These are phyloP conservation scores for Ceratobasidium sp. DNA, from an alignment of 1,284 basidiomycete genomes.

Conservation along the genomic window DNA sequence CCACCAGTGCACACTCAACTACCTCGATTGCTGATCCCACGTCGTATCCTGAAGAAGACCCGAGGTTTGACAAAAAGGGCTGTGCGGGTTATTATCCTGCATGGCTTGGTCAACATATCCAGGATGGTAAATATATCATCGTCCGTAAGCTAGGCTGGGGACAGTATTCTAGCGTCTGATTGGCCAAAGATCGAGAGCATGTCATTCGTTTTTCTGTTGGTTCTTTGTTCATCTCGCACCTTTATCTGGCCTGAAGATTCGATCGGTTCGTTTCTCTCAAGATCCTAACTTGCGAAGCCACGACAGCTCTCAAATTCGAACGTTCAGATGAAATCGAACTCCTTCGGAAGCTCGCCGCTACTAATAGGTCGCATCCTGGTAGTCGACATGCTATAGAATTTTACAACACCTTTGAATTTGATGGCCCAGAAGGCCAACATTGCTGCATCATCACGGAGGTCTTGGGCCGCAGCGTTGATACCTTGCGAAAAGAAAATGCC, in stretches of 20 bases:
- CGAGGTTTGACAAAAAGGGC: neutral
- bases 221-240: neutral
- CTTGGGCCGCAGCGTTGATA: neutral
- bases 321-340: neutral
- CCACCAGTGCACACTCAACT: no score
- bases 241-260: neutral
- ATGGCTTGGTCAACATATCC: slow-evolving; percentile 6
- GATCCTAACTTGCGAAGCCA: slow-evolving; percentile 12
- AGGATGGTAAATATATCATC: slow-evolving; percentile 78
- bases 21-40: no score
- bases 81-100: slow-evolving; percentile 18
- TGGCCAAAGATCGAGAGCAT: slow-evolving; percentile 80
- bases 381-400: neutral
- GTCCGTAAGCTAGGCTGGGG: slow-evolving; percentile 94
- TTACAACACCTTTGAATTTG: slow-evolving; percentile 1
- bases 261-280: neutral
- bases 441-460: slow-evolving; percentile 1
- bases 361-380: neutral
- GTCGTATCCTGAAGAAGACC: slow-evolving; percentile 19
- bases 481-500: neutral
- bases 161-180: slow-evolving; percentile 95
- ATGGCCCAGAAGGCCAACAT: neutral
- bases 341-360: neutral
- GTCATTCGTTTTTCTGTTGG: neutral
- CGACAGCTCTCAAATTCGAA: neutral